Conservation (phyloP, 306 rosid genomes). For the Rosa lucieae region DNA sequence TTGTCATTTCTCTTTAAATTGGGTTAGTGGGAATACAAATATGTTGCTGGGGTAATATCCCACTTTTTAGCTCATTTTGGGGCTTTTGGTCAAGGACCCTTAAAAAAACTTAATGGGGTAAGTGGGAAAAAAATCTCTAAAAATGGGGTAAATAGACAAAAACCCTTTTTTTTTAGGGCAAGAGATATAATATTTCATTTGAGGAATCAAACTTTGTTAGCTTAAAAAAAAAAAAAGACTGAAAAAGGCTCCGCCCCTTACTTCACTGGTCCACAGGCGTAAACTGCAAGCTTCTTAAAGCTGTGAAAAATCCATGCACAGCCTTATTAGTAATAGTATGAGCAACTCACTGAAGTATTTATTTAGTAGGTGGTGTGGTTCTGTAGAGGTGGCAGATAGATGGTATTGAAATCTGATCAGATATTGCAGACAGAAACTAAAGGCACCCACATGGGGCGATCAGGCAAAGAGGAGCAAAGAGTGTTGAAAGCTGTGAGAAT, state of each 20-base stretch:
- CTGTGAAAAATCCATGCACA: neutral
- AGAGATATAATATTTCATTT: neutral
- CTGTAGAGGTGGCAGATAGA: neutral
- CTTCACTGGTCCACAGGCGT: neutral
- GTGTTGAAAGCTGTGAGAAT: constrained; percentile 1
- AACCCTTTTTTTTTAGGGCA: no score
- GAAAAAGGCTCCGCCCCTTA: neutral
- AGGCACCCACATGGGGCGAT: neutral
- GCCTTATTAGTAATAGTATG: neutral
- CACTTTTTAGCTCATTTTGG: no score
- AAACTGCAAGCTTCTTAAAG: neutral
- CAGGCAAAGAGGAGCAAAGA: neutral
- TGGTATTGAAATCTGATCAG: neutral
- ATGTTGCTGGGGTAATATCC: no score
- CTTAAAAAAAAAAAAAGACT: neutral
- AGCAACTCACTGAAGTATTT: neutral
- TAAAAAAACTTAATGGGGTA: no score
- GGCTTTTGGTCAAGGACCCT: no score
- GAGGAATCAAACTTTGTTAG: neutral
- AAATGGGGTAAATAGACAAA: no score
- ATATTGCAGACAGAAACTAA: constrained; percentile 7
- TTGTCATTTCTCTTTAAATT: no score
- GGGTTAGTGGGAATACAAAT: no score
- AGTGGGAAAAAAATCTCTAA: no score
- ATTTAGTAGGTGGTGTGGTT: neutral